Evolutionary conservation across 2,329 filamentous ascomycete species (phyloP).

Genomic region (Trichoderma sp.): DNA sequence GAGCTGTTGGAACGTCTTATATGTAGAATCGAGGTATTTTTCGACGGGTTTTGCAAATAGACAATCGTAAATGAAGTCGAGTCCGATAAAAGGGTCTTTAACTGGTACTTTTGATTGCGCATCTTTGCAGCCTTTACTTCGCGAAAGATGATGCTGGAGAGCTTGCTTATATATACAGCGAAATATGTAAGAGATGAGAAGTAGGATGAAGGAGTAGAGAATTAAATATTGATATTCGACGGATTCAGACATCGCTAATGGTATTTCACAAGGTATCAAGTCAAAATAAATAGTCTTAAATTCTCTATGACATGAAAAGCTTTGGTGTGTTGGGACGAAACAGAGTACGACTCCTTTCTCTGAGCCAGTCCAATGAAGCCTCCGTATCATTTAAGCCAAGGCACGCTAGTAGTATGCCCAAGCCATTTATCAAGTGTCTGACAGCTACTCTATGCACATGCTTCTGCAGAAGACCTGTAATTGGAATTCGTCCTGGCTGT

Average conservation of each 20-base stretch:
- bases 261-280: neutral
- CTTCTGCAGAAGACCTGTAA: neutral
- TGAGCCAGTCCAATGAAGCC: neutral
- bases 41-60: conserved; percentile 31
- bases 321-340: neutral
- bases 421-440: neutral
- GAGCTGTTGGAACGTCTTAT: conserved; percentile 31
- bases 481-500: neutral
- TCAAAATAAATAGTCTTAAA: neutral
- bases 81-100: conserved; percentile 36
- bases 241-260: neutral
- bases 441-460: neutral
- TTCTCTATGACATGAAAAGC: neutral
- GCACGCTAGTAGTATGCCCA: neutral
- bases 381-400: neutral
- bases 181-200: neutral
- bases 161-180: conserved; percentile 20
- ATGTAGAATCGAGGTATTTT: conserved; percentile 33
- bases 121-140: conserved; percentile 29
- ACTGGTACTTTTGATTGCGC: conserved; percentile 29
- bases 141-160: conserved; percentile 24
- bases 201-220: neutral
- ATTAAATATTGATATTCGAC: neutral
- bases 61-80: conserved; percentile 39
- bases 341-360: neutral